These are phyloP conservation scores for Fusarium odoratissimum DNA, from an alignment of 2,329 filamentous ascomycete genomes.

Conservation along the genomic window DNA sequence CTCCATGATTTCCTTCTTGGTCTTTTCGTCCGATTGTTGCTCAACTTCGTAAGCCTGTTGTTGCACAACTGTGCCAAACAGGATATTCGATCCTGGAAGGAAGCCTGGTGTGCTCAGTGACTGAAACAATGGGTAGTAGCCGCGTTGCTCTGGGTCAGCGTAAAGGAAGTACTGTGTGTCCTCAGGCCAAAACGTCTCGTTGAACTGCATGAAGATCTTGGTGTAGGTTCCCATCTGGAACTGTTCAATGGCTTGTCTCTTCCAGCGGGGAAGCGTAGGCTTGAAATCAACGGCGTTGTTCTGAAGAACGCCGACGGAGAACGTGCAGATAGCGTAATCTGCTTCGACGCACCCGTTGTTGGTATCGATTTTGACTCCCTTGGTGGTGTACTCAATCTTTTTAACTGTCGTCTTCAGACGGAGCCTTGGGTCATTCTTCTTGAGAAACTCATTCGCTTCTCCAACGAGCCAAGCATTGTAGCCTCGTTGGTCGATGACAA, in stretches of 20 bases:
- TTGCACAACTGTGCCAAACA: constrained; percentile 66
- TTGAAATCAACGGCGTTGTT: constrained; percentile 68
- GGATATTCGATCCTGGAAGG: constrained; percentile 69
- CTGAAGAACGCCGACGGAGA: constrained; percentile 76
- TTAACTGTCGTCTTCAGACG: constrained; percentile 69
- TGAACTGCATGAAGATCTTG: constrained; percentile 78
- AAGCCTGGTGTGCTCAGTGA: constrained; percentile 69
- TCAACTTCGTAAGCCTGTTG: constrained; percentile 62
- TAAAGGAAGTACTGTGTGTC: constrained; percentile 59
- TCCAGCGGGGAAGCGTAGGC: constrained; percentile 72
- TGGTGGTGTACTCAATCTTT: constrained; percentile 62
- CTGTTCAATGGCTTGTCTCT: constrained; percentile 69
- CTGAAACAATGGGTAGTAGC: constrained; percentile 70
- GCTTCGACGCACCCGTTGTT: constrained; percentile 68
- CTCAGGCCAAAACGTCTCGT: constrained; percentile 71
- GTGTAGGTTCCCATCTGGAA: constrained; percentile 79
- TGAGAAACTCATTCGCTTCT: constrained; percentile 68
- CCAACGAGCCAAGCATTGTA: constrained; percentile 66
- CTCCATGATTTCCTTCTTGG: constrained; percentile 67
- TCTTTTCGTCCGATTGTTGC: constrained; percentile 67
- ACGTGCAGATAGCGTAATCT: constrained; percentile 73
- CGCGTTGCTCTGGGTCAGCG: constrained; percentile 55
- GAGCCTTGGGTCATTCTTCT: constrained; percentile 64
- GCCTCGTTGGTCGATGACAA: constrained; percentile 70
- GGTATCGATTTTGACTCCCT: constrained; percentile 66